phyloP scores from a whole-genome alignment of 768 basidiomycete genomes.

The Nevesoporus exiguus region DNA sequence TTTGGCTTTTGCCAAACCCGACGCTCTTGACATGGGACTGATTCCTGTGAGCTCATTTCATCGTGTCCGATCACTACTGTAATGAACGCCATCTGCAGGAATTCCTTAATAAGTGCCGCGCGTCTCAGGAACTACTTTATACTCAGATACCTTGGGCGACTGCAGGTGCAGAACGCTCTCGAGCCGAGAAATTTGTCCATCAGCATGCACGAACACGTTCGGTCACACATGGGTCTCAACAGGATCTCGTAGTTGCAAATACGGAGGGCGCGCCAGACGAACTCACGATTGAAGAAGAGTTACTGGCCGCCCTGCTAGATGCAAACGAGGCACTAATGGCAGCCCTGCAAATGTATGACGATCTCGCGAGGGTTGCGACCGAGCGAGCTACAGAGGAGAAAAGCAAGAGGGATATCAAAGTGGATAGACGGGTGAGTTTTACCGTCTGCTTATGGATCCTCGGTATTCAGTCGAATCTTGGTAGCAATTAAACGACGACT shows the following conservation, averaged over 20 bases:
- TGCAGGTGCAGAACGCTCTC: constrained; percentile 72
- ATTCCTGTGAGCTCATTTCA: constrained; percentile 51
- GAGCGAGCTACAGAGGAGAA: constrained; percentile 57
- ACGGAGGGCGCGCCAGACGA: constrained; percentile 38
- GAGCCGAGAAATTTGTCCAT: constrained; percentile 32
- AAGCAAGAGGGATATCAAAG: constrained; percentile 63
- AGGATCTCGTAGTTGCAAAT: constrained; percentile 20
- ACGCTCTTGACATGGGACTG: constrained; percentile 60
- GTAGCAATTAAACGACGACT: constrained; percentile 28
- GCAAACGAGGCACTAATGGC: constrained; percentile 71
- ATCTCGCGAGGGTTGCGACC: constrained; percentile 63
- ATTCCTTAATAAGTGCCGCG: constrained; percentile 73
- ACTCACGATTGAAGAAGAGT: constrained; percentile 67
- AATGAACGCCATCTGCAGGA: constrained; percentile 49
- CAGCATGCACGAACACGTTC: constrained; percentile 16
- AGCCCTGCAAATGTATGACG: constrained; percentile 72
- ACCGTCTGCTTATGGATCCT: constrained; percentile 29
- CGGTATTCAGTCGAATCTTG: neutral
- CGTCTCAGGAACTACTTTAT: constrained; percentile 80
- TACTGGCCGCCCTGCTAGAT: constrained; percentile 67
- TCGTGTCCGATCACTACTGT: neutral
- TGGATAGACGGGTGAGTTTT: constrained; percentile 57
- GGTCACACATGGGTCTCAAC: constrained; percentile 19
- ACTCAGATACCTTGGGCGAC: constrained; percentile 92
- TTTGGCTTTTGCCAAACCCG: constrained; percentile 63